Base-by-base conservation (phyloP, 2,329 filamentous ascomycete species). In the Chaetomiaceae sp. region DNA sequence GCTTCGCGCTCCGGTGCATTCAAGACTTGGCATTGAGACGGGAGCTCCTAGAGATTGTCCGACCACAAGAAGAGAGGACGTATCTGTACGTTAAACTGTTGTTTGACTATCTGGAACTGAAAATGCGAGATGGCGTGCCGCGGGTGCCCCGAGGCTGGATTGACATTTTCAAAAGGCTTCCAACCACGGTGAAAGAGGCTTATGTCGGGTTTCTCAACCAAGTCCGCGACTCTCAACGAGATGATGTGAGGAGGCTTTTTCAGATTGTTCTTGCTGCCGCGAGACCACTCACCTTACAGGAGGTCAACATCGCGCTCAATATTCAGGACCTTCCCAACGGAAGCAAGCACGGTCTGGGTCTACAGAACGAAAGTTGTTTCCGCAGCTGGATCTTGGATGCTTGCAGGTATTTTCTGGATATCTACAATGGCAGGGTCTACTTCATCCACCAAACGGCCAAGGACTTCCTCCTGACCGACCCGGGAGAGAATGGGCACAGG, bases 361-460 rank as follows among this genome's bases (percentile, higher is more conserved):
- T 59, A 25, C 58, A 58, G 18, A 20, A 41, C 11, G 55, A 56
- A 23, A 29, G 37, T 8, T 43, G 37, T 16, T 59, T 59, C 34
- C 50, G 53, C n/a, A 49, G 36, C 45, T 59, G 58, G 58, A 59
- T 58, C 16, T 20, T 58, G 47, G 55, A 58, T 44, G 55, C 58
- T 1, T 58, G 58, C 50, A 54, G 49, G 34, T 58, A 51, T 29
- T 59, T 59, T 25, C 21, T 59, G 36, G 58, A 58, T 36, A 51
- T 59, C 11, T 58, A 58, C 53, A 50, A 59, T 27, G 51, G 52
- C 33, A 38, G 53, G 5, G 58, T 59, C 9, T 58, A 59, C 43
- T 59, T 59, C 37, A 59, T 59, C 23, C 57, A 59, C 34, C 56
- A 58, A 27, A 58, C 56, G 7, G 56, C 57, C 18, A 59, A 57